phyloP scores from a whole-genome alignment of 2,329 filamentous ascomycete species.

The Hypoxylon sp. region DNA sequence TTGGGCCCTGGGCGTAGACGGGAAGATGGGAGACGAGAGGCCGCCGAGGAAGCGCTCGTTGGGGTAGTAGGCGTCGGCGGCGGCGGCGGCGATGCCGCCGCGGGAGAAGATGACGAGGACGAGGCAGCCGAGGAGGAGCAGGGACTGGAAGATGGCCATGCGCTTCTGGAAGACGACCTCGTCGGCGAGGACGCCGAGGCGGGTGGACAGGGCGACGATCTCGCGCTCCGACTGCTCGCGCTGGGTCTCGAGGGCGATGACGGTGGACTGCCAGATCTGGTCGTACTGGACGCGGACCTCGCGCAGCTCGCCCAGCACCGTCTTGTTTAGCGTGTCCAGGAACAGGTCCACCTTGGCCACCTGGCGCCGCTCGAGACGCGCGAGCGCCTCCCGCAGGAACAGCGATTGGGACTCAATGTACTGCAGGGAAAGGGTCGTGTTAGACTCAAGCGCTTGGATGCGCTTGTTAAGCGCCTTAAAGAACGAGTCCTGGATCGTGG shows the following conservation, averaged over 20 bases:
- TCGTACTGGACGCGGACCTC: slow-evolving; percentile 89
- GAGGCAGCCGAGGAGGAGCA: slow-evolving; percentile 87
- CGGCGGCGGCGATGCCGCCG: slow-evolving; percentile 53
- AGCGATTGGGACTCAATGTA: slow-evolving; percentile 98
- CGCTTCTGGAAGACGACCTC: slow-evolving; percentile 89
- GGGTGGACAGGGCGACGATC: slow-evolving; percentile 81
- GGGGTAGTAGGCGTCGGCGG: slow-evolving; percentile 49
- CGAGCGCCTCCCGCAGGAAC: slow-evolving; percentile 87
- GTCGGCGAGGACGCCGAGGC: slow-evolving; percentile 91
- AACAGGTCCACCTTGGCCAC: slow-evolving; percentile 85
- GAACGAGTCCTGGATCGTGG: slow-evolving; percentile 95
- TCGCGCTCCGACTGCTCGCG: slow-evolving; percentile 86
- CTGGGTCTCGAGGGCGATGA: slow-evolving; percentile 90
- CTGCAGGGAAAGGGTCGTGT: slow-evolving; percentile 90
- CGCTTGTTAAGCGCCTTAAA: slow-evolving; percentile 97
- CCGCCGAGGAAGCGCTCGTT: slow-evolving; percentile 46
- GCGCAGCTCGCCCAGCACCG: slow-evolving; percentile 84
- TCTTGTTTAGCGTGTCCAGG: slow-evolving; percentile 85
- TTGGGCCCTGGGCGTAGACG: slow-evolving; percentile 45
- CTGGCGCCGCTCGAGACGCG: slow-evolving; percentile 88
- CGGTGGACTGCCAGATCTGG: slow-evolving; percentile 95
- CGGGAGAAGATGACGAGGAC: slow-evolving; percentile 86
- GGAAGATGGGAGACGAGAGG: slow-evolving; percentile 45
- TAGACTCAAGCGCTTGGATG: slow-evolving; percentile 88
- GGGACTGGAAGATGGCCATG: slow-evolving; percentile 92